These are phyloP conservation scores for Talaromyces islandicus DNA, from an alignment of 2,329 filamentous ascomycete genomes.

Conservation along the genomic window DNA sequence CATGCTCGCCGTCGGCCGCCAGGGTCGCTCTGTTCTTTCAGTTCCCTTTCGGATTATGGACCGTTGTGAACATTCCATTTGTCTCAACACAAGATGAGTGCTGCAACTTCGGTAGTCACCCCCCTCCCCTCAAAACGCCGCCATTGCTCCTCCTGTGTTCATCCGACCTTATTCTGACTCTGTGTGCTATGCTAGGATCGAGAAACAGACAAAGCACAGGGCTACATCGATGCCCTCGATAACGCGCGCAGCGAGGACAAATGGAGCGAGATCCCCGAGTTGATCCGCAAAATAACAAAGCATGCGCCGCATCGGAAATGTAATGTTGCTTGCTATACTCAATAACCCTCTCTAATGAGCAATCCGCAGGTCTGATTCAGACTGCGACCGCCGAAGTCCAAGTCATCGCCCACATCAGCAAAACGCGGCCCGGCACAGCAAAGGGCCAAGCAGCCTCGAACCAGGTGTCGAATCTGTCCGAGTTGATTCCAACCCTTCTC, in stretches of 20 bases:
- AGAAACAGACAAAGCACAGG: slow-evolving; percentile 67
- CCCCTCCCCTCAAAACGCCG: not conserved
- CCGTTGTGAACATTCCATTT: slow-evolving; percentile 6
- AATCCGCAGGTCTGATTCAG: slow-evolving; percentile 57
- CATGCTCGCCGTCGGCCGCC: not conserved
- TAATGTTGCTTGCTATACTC: slow-evolving; percentile 38
- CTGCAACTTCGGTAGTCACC: slow-evolving; percentile 14
- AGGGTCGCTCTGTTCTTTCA: not conserved
- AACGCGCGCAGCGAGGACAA: slow-evolving; percentile 79
- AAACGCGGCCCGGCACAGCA: slow-evolving; percentile 25
- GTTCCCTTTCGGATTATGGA: slow-evolving; percentile 7
- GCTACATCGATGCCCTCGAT: slow-evolving; percentile 79
- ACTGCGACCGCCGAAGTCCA: slow-evolving; percentile 65
- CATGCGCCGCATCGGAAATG: slow-evolving; percentile 81
- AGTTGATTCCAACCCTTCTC: slow-evolving; percentile 35
- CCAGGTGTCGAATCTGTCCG: slow-evolving; percentile 36
- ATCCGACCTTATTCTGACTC: slow-evolving; percentile 14
- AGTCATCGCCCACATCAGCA: slow-evolving; percentile 50
- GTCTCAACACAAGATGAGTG: slow-evolving; percentile 18
- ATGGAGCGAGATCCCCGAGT: slow-evolving; percentile 81
- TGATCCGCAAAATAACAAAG: slow-evolving; percentile 89
- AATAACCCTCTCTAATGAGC: slow-evolving; percentile 13
- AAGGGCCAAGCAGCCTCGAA: slow-evolving; percentile 16
- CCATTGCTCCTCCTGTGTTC: not conserved
- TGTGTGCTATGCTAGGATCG: slow-evolving; percentile 28